phyloP scores from a whole-genome alignment of 768 basidiomycete genomes.

The Lentinula sp. region DNA sequence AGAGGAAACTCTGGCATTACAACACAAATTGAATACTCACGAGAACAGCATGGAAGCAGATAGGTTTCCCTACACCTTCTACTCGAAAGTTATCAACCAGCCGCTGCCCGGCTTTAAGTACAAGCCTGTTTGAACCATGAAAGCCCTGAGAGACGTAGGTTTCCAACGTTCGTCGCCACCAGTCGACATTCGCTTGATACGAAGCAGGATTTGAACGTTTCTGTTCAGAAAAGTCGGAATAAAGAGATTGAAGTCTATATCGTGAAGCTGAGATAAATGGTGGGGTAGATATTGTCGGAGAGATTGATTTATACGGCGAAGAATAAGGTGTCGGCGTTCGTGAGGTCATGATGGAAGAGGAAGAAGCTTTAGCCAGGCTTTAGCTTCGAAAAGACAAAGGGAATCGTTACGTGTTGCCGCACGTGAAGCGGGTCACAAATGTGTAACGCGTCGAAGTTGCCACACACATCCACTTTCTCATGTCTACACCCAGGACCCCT shows the following conservation, averaged over 20 bases:
- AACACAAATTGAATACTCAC: slow-evolving; percentile 39
- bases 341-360: not conserved
- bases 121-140: slow-evolving; percentile 49
- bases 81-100: slow-evolving; percentile 57
- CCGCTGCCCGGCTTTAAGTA: slow-evolving; percentile 48
- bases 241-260: slow-evolving; percentile 70
- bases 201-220: slow-evolving; percentile 80
- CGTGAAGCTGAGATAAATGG: slow-evolving; percentile 43
- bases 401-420: not conserved
- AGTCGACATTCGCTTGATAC: slow-evolving; percentile 74
- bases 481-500: slow-evolving; percentile 17
- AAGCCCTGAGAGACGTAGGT: slow-evolving; percentile 52
- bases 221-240: slow-evolving; percentile 83
- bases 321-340: not conserved
- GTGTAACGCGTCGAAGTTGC: not conserved
- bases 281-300: slow-evolving; percentile 23
- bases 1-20: not conserved
- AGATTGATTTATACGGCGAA: not conserved
- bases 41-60: slow-evolving; percentile 64
- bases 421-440: not conserved
- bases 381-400: not conserved
- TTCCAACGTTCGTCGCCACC: slow-evolving; percentile 78
- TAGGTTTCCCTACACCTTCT: slow-evolving; percentile 70
- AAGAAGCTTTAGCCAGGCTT: not conserved
- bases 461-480: not conserved